These are phyloP conservation scores for Arabis hirsuta DNA, from an alignment of 345 rosid genomes.

Conservation along the genomic window DNA sequence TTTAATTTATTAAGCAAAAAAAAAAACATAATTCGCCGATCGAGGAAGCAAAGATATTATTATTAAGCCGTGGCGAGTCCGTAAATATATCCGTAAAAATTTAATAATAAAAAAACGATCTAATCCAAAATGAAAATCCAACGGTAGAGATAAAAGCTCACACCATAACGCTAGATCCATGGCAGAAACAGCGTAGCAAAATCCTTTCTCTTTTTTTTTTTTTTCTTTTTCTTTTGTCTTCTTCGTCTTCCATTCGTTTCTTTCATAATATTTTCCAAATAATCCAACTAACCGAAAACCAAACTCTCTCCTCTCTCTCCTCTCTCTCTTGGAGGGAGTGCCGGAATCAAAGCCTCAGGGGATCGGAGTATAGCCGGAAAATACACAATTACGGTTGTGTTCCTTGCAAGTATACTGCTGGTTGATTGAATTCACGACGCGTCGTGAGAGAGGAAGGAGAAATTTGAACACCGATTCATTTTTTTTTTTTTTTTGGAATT, in stretches of 20 bases:
- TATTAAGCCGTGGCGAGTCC: constrained; percentile 21
- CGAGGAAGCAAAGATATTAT: background rate
- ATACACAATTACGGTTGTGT: constrained; percentile 31
- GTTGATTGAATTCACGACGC: constrained; percentile 13
- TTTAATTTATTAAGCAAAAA: too few relatives aligned
- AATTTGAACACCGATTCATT: constrained; percentile 34
- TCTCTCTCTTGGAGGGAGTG: constrained; percentile 38
- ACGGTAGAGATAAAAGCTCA: constrained; percentile 40
- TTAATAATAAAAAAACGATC: background rate
- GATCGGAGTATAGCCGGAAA: constrained; percentile 38
- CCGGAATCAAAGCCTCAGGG: constrained; percentile 32
- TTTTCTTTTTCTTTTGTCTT: constrained; percentile 33
- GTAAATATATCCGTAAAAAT: constrained; percentile 4
- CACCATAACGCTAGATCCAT: constrained; percentile 41
- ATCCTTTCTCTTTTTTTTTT: constrained; percentile 12
- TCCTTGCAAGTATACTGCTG: background rate
- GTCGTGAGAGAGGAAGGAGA: constrained; percentile 18
- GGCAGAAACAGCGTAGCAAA: constrained; percentile 45
- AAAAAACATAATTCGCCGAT: constrained; percentile 12
- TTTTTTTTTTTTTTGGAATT: constrained; percentile 1
- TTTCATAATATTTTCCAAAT: background rate
- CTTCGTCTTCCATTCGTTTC: constrained; percentile 40
- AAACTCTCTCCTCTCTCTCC: constrained; percentile 31
- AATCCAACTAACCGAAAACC: constrained; percentile 39
- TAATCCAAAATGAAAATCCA: background rate